These are phyloP conservation scores for Scedosporium dehoogii DNA, from an alignment of 2,329 filamentous ascomycete species.

Conservation along the genomic window DNA sequence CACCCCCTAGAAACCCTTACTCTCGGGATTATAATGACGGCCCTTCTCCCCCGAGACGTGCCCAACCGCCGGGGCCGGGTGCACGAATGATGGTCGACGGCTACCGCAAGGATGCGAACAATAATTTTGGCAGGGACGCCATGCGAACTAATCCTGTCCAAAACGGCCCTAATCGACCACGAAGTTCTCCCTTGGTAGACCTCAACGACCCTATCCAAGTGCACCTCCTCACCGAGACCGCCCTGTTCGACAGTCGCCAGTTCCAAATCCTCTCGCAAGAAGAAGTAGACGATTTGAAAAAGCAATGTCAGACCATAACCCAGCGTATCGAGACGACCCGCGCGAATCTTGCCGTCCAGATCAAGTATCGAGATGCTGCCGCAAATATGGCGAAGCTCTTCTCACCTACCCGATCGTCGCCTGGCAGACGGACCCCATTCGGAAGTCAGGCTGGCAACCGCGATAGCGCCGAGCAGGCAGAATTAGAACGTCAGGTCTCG, in stretches of 20 bases:
- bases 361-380: conserved; percentile 89
- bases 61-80: conserved; percentile 25
- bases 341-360: conserved; percentile 78
- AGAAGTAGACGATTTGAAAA: conserved; percentile 86
- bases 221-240: conserved; percentile 88
- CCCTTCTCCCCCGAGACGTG: conserved; percentile 19
- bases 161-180: conserved; percentile 40
- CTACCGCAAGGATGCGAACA: conserved; percentile 45
- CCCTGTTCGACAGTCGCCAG: conserved; percentile 74
- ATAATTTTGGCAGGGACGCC: conserved; percentile 42
- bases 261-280: conserved; percentile 84
- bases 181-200: conserved; percentile 48
- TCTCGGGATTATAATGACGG: conserved; percentile 22
- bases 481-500: conserved; percentile 64
- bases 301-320: conserved; percentile 62
- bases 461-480: conserved; percentile 48
- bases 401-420: conserved; percentile 39
- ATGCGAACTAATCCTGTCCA: conserved; percentile 43
- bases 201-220: conserved; percentile 69
- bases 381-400: conserved; percentile 77
- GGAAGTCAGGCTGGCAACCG: conserved; percentile 39
- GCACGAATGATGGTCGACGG: conserved; percentile 46
- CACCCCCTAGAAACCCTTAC: conserved; percentile 22
- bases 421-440: conserved; percentile 38
- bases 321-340: conserved; percentile 73